phyloP scores from a whole-genome alignment of 306 rosid species.

The Corylus heterophylla region DNA sequence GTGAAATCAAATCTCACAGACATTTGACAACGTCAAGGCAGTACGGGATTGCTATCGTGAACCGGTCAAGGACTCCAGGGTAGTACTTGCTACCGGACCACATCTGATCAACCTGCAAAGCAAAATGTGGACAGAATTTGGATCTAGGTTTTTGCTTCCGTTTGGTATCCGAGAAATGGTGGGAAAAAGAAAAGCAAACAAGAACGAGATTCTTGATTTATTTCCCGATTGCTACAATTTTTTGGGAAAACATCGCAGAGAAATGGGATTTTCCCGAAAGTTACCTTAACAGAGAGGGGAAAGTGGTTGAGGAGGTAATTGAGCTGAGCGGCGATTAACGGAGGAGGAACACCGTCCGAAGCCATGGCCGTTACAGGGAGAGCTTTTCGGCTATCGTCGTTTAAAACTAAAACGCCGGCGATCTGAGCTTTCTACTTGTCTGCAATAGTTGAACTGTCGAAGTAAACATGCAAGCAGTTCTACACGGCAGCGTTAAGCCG shows the following conservation, averaged over 20 bases:
- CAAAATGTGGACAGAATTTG: neutral
- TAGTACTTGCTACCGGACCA: constrained; percentile 76
- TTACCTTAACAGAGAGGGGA: constrained; percentile 68
- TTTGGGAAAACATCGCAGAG: neutral
- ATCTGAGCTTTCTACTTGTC: neutral
- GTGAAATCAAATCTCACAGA: constrained; percentile 28
- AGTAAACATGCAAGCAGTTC: neutral
- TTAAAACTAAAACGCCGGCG: neutral
- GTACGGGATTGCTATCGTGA: constrained; percentile 76
- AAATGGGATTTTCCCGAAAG: neutral
- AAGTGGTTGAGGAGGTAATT: constrained; percentile 61
- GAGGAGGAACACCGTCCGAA: constrained; percentile 61
- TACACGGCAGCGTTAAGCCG: neutral
- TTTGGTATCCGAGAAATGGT: constrained; percentile 1
- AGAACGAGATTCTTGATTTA: too few relatives aligned
- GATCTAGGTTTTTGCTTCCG: neutral
- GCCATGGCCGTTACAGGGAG: constrained; percentile 38
- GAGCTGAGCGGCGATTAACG: constrained; percentile 80
- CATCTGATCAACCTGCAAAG: constrained; percentile 71
- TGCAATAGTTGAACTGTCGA: neutral
- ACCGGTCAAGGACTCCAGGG: constrained; percentile 65
- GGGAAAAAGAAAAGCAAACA: neutral
- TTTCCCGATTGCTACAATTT: neutral
- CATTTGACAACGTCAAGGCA: constrained; percentile 88
- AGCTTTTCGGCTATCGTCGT: neutral